Percentiles rank a stretch among this genome's conserved stretches.
Conservation (phyloP, 2,329 filamentous ascomycete genomes). For the Graphilbum sp. region DNA sequence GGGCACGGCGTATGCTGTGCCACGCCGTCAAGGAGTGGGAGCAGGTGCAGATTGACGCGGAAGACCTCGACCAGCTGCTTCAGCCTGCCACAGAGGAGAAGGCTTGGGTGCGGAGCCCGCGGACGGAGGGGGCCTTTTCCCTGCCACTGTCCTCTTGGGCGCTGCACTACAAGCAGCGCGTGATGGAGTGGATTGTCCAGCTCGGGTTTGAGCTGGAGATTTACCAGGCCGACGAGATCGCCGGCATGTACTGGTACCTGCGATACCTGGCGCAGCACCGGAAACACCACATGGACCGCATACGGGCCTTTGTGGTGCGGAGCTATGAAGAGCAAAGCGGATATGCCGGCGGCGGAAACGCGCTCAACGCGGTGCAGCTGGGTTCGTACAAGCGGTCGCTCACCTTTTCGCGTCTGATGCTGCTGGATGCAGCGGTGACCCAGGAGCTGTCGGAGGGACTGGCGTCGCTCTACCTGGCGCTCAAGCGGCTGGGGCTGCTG, state of each 20-base stretch:
- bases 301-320: constrained; percentile 45
- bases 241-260: constrained; percentile 84
- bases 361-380: constrained; percentile 15
- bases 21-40: constrained; percentile 54
- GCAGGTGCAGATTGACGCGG: constrained; percentile 57
- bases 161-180: constrained; percentile 74
- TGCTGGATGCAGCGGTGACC: constrained; percentile 49
- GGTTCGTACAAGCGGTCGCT: constrained; percentile 22
- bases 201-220: constrained; percentile 88
- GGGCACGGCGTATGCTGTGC: constrained; percentile 74
- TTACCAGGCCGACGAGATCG: constrained; percentile 72
- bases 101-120: constrained; percentile 17
- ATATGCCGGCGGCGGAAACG: constrained; percentile 10
- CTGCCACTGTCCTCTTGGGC: constrained; percentile 77
- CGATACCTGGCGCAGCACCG: constrained; percentile 55
- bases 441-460: constrained; percentile 39
- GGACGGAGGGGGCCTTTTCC: constrained; percentile 21
- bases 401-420: constrained; percentile 40
- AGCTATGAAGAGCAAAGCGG: constrained; percentile 9
- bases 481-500: constrained; percentile 42
- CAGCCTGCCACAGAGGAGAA: constrained; percentile 44
- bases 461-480: constrained; percentile 46
- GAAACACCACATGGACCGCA: constrained; percentile 54
- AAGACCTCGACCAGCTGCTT: constrained; percentile 56
- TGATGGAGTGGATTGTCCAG: constrained; percentile 77